These are phyloP conservation scores for Cladobotryum mycophilum DNA, from an alignment of 2,329 filamentous ascomycete genomes.

Conservation along the genomic window DNA sequence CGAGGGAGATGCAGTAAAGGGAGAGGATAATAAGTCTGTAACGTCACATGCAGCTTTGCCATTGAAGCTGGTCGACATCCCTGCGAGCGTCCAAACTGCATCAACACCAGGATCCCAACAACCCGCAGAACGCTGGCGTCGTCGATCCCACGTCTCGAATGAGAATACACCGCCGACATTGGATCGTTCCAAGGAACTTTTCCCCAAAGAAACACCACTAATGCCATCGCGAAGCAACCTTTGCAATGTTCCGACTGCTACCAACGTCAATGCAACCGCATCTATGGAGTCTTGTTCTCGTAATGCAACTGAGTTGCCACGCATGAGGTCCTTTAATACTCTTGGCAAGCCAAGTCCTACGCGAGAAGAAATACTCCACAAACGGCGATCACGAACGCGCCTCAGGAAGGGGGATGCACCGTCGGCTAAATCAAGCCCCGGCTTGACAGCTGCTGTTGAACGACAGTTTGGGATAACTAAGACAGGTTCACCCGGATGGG, in stretches of 20 bases:
- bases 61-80: neutral
- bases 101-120: neutral
- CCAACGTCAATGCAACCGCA: slow-evolving; percentile 12
- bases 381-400: slow-evolving; percentile 17
- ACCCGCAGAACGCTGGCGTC: neutral
- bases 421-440: slow-evolving; percentile 25
- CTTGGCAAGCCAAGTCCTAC: slow-evolving; percentile 13
- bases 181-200: neutral
- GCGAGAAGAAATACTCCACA: slow-evolving; percentile 15
- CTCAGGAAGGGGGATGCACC: slow-evolving; percentile 15
- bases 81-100: neutral
- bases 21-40: neutral
- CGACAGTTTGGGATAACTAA: slow-evolving; percentile 15
- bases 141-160: neutral
- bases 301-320: slow-evolving; percentile 8
- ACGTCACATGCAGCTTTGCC: neutral
- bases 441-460: slow-evolving; percentile 16
- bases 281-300: neutral
- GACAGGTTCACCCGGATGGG: slow-evolving; percentile 16
- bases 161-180: slow-evolving; percentile 12
- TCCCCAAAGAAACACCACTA: neutral
- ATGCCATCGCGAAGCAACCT: slow-evolving; percentile 15
- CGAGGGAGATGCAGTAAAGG: slow-evolving; percentile 12
- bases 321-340: slow-evolving; percentile 22
- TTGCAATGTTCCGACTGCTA: slow-evolving; percentile 21